These are phyloP conservation scores for Blastobotrys serpentis DNA, from an alignment of 1,139 yeast genomes.

Conservation along the genomic window DNA sequence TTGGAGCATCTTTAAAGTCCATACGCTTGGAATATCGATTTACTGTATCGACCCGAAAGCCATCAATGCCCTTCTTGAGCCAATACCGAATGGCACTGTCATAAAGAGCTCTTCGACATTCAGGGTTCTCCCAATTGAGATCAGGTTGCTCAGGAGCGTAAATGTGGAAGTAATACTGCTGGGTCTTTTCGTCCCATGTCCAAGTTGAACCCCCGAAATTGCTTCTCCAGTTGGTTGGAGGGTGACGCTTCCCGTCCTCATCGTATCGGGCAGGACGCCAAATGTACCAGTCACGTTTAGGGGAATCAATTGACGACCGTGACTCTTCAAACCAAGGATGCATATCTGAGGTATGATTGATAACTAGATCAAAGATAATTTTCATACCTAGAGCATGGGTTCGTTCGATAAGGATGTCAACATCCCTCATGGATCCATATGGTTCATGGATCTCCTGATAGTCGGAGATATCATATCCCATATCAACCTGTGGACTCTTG, in stretches of 20 bases:
- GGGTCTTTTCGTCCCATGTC: slow-evolving; percentile 53
- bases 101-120: slow-evolving; percentile 51
- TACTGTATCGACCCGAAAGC: slow-evolving; percentile 59
- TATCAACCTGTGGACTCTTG: slow-evolving; percentile 60
- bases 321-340: slow-evolving; percentile 61
- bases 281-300: slow-evolving; percentile 62
- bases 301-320: slow-evolving; percentile 49
- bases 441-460: slow-evolving; percentile 52
- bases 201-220: slow-evolving; percentile 50
- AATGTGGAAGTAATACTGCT: slow-evolving; percentile 54
- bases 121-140: slow-evolving; percentile 59
- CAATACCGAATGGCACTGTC: slow-evolving; percentile 50
- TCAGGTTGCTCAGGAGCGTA: slow-evolving; percentile 58
- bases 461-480: slow-evolving; percentile 62
- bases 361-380: slow-evolving; percentile 54
- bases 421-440: slow-evolving; percentile 55
- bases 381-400: slow-evolving; percentile 52
- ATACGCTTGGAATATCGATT: slow-evolving; percentile 53
- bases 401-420: slow-evolving; percentile 49
- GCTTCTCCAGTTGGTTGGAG: slow-evolving; percentile 60
- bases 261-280: slow-evolving; percentile 54
- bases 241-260: slow-evolving; percentile 48
- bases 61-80: slow-evolving; percentile 58
- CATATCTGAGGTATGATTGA: slow-evolving; percentile 57
- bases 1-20: slow-evolving; percentile 47